phyloP scores from a whole-genome alignment of 2,329 filamentous ascomycete species.

The Beauveria pseudobassiana region DNA sequence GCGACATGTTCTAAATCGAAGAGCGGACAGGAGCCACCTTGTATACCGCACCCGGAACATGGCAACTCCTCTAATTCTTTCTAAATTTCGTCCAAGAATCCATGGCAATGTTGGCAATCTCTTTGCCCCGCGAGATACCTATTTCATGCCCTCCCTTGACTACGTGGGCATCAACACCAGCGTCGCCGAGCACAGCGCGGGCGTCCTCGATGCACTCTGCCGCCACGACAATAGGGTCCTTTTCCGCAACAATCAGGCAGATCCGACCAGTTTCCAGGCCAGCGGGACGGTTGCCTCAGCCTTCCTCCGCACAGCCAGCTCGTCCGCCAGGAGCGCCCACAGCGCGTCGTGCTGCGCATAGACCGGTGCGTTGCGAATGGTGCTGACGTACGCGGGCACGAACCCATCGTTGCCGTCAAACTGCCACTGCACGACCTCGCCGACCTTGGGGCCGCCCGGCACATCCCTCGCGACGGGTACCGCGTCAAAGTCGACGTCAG shows the following conservation, averaged over 20 bases:
- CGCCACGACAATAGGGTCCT: conserved; percentile 59
- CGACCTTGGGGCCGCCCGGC: conserved; percentile 45
- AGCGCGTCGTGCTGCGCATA: conserved; percentile 48
- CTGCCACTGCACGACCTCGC: conserved; percentile 63
- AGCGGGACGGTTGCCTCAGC: conserved; percentile 20
- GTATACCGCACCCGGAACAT: too few relatives aligned
- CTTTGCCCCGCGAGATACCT: conserved; percentile 52
- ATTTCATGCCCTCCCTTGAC: conserved; percentile 64
- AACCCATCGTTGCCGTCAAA: conserved; percentile 59
- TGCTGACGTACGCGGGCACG: conserved; percentile 61
- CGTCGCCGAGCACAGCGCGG: conserved; percentile 45
- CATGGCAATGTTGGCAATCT: conserved; percentile 42
- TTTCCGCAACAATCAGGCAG: conserved; percentile 56
- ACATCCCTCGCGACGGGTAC: conserved; percentile 45
- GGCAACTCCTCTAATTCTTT: not conserved
- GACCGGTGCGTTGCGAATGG: conserved; percentile 63
- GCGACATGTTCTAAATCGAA: too few relatives aligned
- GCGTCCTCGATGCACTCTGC: conserved; percentile 59
- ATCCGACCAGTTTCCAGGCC: conserved; percentile 43
- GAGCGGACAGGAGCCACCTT: too few relatives aligned
- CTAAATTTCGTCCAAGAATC: conserved; percentile 23
- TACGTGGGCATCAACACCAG: conserved; percentile 46
- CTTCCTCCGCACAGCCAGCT: conserved; percentile 28
- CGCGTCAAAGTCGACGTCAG: conserved; percentile 34
- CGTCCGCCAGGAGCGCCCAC: conserved; percentile 50